Conservation (phyloP, 257 asterid species). For the Orobanche coerulescens region DNA sequence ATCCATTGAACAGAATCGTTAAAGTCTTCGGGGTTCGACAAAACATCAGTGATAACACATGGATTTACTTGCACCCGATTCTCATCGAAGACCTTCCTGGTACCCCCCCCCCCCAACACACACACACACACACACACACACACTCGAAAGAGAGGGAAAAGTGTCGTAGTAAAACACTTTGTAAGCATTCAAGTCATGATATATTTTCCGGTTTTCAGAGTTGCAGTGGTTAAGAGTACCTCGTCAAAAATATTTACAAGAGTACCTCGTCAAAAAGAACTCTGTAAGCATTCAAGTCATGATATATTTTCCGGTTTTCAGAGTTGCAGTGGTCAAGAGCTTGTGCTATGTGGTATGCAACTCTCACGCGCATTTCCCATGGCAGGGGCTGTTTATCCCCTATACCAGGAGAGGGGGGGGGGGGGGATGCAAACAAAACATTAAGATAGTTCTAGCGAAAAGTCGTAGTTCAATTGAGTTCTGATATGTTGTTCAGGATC, state of each 20-base stretch:
- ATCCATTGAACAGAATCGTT: background rate
- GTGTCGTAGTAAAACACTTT: constrained; percentile 57
- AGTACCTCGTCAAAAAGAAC: constrained; percentile 65
- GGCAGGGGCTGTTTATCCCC: constrained; percentile 85
- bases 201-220: constrained; percentile 57
- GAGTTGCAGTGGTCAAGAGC: constrained; percentile 66
- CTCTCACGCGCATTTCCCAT: constrained; percentile 84
- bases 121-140: too few species aligned
- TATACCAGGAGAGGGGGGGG: constrained; percentile 10
- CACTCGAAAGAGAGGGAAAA: background rate
- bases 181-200: constrained; percentile 82
- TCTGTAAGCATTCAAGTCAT: constrained; percentile 77
- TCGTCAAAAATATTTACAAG: background rate
- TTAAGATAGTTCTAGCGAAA: background rate
- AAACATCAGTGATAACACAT: background rate
- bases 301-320: constrained; percentile 69
- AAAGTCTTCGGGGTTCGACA: background rate
- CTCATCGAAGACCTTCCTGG: background rate
- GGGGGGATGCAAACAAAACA: background rate
- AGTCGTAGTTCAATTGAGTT: background rate
- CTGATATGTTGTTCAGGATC: background rate
- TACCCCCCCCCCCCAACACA: too few species aligned
- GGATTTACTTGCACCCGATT: background rate
- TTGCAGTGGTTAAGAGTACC: constrained; percentile 50
- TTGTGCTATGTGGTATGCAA: constrained; percentile 61